Evolutionary conservation across 2,329 filamentous ascomycete genomes (phyloP).

Genomic region (Didymella pinodella): DNA sequence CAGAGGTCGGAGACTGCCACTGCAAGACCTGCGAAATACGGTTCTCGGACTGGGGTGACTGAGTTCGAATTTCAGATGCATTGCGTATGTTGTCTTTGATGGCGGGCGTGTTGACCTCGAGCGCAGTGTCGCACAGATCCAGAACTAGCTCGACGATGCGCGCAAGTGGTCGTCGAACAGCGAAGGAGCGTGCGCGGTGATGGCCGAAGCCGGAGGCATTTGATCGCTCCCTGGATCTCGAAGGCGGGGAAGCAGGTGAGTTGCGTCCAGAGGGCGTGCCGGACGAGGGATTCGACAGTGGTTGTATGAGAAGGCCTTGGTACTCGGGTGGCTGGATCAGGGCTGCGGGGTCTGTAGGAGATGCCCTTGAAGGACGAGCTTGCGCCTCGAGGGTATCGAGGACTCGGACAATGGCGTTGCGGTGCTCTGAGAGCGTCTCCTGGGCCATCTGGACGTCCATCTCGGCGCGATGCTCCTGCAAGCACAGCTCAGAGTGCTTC

Average conservation of each 20-base stretch:
- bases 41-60: slow-evolving; percentile 95
- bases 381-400: slow-evolving; percentile 88
- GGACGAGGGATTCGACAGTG: slow-evolving; percentile 70
- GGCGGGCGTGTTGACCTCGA: slow-evolving; percentile 92
- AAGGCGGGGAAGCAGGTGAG: slow-evolving; percentile 70
- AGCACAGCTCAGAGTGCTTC: slow-evolving; percentile 94
- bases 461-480: slow-evolving; percentile 94
- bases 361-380: slow-evolving; percentile 66
- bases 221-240: slow-evolving; percentile 74
- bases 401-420: slow-evolving; percentile 92
- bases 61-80: slow-evolving; percentile 81
- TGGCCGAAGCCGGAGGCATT: slow-evolving; percentile 74
- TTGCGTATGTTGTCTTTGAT: slow-evolving; percentile 79
- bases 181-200: slow-evolving; percentile 84
- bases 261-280: slow-evolving; percentile 75
- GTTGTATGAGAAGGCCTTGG: slow-evolving; percentile 85
- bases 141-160: slow-evolving; percentile 94
- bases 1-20: slow-evolving; percentile 94
- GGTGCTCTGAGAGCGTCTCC: slow-evolving; percentile 89
- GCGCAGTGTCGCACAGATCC: slow-evolving; percentile 92
- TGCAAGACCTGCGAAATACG: slow-evolving; percentile 92
- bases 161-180: slow-evolving; percentile 85
- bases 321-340: slow-evolving; percentile 74
- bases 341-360: slow-evolving; percentile 58
- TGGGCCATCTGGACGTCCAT: slow-evolving; percentile 98